These are phyloP conservation scores for Danielozyma ontarioensis DNA, from an alignment of 805 yeast genomes.

Conservation along the genomic window DNA sequence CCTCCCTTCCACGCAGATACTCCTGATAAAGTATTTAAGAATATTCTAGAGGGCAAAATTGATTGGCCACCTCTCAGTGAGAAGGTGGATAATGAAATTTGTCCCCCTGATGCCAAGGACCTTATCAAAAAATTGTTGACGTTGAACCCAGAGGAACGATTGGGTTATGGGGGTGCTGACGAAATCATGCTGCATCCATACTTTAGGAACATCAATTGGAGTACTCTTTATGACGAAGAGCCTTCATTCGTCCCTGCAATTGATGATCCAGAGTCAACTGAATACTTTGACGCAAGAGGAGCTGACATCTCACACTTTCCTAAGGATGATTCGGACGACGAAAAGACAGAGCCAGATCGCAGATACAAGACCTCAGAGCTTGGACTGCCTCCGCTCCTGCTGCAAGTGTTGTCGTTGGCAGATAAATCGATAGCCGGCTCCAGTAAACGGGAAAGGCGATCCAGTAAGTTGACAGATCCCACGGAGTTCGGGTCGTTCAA, in stretches of 20 bases:
- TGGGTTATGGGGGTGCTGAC: slow-evolving; percentile 73
- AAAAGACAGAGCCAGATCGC: too few relatives aligned
- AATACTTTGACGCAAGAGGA: slow-evolving; percentile 88
- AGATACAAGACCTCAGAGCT: too few relatives aligned
- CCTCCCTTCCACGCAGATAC: slow-evolving; percentile 90
- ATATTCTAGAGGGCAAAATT: slow-evolving; percentile 66
- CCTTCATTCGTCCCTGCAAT: slow-evolving; percentile 80
- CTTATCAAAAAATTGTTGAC: slow-evolving; percentile 59
- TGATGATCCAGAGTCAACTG: slow-evolving; percentile 81
- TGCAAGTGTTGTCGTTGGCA: slow-evolving; percentile 13
- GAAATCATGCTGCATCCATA: slow-evolving; percentile 80
- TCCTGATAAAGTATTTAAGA: slow-evolving; percentile 77
- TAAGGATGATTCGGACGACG: slow-evolving; percentile 36
- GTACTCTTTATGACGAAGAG: slow-evolving; percentile 56
- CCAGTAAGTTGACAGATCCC: slow-evolving; percentile 67
- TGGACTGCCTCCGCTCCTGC: slow-evolving; percentile 3
- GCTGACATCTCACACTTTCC: slow-evolving; percentile 69
- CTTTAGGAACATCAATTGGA: slow-evolving; percentile 74
- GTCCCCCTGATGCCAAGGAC: slow-evolving; percentile 68
- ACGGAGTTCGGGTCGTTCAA: slow-evolving; percentile 89
- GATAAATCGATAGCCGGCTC: slow-evolving; percentile 17
- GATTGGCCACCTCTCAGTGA: slow-evolving; percentile 76
- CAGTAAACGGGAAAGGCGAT: slow-evolving; percentile 58
- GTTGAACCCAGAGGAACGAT: slow-evolving; percentile 58
- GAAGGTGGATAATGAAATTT: slow-evolving; percentile 47